Evolutionary conservation across 768 basidiomycete genomes (phyloP).

Genomic region (Boletus vinaceobasis): DNA sequence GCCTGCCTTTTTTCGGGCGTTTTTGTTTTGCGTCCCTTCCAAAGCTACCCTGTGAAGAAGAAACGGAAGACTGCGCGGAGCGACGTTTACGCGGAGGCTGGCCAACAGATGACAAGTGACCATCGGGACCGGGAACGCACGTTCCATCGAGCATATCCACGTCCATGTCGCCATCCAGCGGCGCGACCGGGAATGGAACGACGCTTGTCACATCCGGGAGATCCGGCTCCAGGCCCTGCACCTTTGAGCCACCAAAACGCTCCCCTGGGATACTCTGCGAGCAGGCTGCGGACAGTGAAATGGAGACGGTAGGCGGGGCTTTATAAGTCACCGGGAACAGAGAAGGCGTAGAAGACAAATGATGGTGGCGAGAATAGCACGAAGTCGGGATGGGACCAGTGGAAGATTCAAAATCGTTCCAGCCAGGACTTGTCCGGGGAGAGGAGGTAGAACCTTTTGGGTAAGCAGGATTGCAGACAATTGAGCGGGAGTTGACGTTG

Average conservation of each 20-base stretch:
- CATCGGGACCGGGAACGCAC: neutral
- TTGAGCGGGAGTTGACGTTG: conserved; percentile 14
- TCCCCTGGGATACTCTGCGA: conserved; percentile 17
- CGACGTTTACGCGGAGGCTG: conserved; percentile 31
- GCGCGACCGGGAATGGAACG: conserved; percentile 37
- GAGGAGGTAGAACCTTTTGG: conserved; percentile 16
- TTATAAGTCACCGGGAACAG: conserved; percentile 28
- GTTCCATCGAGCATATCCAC: conserved; percentile 31
- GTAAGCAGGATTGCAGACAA: neutral
- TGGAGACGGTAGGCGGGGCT: conserved; percentile 37
- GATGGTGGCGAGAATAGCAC: conserved; percentile 5
- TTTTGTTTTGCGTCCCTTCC: conserved; percentile 25
- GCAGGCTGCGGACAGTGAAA: conserved; percentile 36
- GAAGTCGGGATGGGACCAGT: neutral
- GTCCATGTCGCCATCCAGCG: conserved; percentile 21
- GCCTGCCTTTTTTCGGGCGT: conserved; percentile 31
- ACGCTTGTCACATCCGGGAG: conserved; percentile 30
- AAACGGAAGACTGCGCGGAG: conserved; percentile 30
- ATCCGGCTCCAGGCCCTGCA: conserved; percentile 16
- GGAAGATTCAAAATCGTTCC: conserved; percentile 5
- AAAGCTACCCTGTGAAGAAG: conserved; percentile 18
- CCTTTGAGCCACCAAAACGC: neutral
- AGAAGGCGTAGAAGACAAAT: conserved; percentile 6
- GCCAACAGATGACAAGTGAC: neutral
- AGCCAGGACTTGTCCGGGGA: conserved; percentile 11